Base-by-base conservation (phyloP, 805 yeast species). In the Candida argentea region DNA sequence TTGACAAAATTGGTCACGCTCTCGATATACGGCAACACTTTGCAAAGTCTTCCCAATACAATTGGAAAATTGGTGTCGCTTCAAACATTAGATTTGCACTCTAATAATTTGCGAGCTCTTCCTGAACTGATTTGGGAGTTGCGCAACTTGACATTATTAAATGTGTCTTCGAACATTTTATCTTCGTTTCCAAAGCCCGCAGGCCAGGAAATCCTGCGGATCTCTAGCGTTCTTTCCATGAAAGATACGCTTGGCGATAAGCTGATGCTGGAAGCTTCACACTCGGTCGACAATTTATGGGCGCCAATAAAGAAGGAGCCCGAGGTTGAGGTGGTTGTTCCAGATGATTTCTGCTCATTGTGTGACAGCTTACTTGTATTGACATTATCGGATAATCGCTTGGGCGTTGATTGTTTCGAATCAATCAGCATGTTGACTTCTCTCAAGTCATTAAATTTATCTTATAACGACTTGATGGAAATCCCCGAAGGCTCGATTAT, bases 401-500 rank as follows among this genome's bases (percentile, higher is more conserved):
- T 91, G 19, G 69, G 66, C 15, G 95, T 89, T 45, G 79, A 78
- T 5, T 72, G 77, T 34, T 76, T 87, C 53, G 79, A 78, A 30
- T 63, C 72, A 3, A 57, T 91, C 18, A 68, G 82, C 5, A 55
- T 66, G 26, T 67, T 83, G 36, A 47, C 57, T 1, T 70, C 75
- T 27, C 53, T 91, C 37, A 70, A 67, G 33, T 49, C 67, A 1
- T 59, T 91, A 40, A 86, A 89, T 42, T 50, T 91, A 31, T 73
- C 94, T 0, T 89, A 89, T 51, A 91, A 91, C 44, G 87, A 77
- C 37, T 52, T 91, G 18, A 56, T 78, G 20, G 97, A 89, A 40
- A 71, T 89, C 16, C 93, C 95, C 0, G 52, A 61, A 12, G 84
- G 94, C n/a, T 72, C 76, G 2, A 47, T 83, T 8, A 53, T 71